Conservation (phyloP, 148 eudicot genomes). For the Vaccinium corymbosum region DNA sequence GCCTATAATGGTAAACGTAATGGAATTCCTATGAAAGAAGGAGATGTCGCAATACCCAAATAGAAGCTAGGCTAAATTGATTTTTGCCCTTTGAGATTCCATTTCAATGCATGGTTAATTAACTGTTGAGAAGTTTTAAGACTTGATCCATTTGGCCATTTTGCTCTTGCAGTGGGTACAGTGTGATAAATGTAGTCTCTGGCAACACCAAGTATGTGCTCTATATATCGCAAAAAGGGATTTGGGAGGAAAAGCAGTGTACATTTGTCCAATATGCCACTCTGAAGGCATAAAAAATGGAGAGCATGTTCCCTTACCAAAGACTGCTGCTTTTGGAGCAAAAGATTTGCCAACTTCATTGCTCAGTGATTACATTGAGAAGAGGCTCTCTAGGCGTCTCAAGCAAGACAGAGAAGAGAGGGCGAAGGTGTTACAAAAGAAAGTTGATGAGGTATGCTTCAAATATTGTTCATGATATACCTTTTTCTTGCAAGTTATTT, state of each 20-base stretch:
- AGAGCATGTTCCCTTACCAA: conserved; percentile 38
- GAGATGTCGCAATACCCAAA: background rate
- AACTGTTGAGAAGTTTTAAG: background rate
- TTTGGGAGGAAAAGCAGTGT: conserved; percentile 54
- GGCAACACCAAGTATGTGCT: conserved; percentile 95
- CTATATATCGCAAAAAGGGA: conserved; percentile 70
- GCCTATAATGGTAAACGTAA: background rate
- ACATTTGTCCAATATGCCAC: conserved; percentile 72
- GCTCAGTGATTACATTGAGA: conserved; percentile 83
- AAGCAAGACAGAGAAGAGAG: conserved; percentile 68
- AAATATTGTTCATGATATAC: background rate
- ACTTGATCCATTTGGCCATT: background rate
- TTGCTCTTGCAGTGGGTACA: conserved; percentile 81
- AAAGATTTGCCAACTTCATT: conserved; percentile 56
- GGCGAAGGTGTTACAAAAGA: conserved; percentile 45
- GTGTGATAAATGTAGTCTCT: conserved; percentile 77
- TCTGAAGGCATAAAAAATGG: conserved; percentile 48
- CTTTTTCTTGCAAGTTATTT: background rate
- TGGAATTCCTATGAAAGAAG: conserved; percentile 2
- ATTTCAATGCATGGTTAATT: background rate
- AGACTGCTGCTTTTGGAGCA: conserved; percentile 55
- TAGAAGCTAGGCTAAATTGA: background rate
- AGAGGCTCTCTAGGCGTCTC: conserved; percentile 56
- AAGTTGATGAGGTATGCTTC: conserved; percentile 55
- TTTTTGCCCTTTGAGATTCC: conserved; percentile 1